Percentiles rank a stretch among this genome's conserved stretches.
Conservation (phyloP, 163 green algal genomes). For the Volvox carteri region DNA sequence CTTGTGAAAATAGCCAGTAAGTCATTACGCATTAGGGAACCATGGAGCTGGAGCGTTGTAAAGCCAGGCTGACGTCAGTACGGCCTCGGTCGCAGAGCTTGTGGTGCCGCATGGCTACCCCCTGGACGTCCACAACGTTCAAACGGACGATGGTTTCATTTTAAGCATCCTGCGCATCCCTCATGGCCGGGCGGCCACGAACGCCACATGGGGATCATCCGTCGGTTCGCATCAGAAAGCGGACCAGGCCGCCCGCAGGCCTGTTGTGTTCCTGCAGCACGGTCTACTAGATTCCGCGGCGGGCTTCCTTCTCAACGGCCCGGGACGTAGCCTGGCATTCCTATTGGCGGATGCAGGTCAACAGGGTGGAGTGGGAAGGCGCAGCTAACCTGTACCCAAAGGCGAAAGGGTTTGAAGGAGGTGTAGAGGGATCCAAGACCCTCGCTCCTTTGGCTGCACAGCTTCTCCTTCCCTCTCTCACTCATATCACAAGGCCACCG, state of each 20-base stretch:
- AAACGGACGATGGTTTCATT: conserved; percentile 80
- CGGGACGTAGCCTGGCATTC: conserved; percentile 69
- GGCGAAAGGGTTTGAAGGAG: too few relatives aligned
- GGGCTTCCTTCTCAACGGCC: conserved; percentile 75
- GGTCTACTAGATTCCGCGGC: conserved; percentile 77
- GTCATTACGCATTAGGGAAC: background rate
- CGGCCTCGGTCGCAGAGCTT: conserved; percentile 61
- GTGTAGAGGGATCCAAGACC: too few relatives aligned
- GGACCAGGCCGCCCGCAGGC: background rate
- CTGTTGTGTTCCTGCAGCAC: conserved; percentile 77
- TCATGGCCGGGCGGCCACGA: conserved; percentile 26
- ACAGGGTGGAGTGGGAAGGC: background rate
- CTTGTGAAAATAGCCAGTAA: conserved; percentile 32
- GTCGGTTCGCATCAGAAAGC: background rate
- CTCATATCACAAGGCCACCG: too few relatives aligned
- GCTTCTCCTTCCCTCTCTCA: too few relatives aligned
- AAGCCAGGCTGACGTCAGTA: background rate
- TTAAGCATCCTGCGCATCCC: conserved; percentile 80
- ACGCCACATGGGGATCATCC: background rate
- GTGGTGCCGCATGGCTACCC: conserved; percentile 76
- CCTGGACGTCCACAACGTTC: conserved; percentile 75
- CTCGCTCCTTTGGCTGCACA: too few relatives aligned
- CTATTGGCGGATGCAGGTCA: conserved; percentile 74
- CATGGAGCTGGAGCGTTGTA: too few relatives aligned
- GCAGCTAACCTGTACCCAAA: too few relatives aligned